Evolutionary conservation across 2,329 filamentous ascomycete genomes (phyloP), one percentile per base, ranked within the genome.

Genomic region (Elsinoe fawcettii): DNA sequence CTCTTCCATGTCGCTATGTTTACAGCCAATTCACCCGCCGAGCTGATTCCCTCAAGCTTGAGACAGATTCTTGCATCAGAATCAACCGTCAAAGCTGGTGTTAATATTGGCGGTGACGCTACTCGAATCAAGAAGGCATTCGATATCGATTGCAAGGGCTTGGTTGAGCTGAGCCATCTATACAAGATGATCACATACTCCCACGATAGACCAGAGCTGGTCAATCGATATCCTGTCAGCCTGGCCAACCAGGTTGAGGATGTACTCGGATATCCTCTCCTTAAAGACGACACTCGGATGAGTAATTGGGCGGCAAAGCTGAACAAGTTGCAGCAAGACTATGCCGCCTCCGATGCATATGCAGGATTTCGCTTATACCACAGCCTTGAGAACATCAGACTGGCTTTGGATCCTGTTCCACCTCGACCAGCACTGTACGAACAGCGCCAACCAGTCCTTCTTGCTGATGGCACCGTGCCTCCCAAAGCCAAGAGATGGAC

Each of bases 141-240:
- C 2, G 75, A 72, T 0, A 77, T 96, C 23, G 68, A 86, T 0
- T 75, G 84, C 1, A 78, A 75, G 51, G 87, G 87, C 0, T 74
- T 88, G 3, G 81, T 95, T 60, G 91, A 96, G 71, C 77, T 96
- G 6, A 92, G 87, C 67, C 87, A 95, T 66, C 72, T 96, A 22
- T 86, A 91, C 70, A 88, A 83, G 62, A 74, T 95, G 9, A 80
- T 96, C 61, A 90, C 84, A 60, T 85, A 83, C 66, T 82, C 80
- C 0, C 71, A 74, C 56, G 73, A 74, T 5, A 73, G 81, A 36
- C 77, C 75, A 3, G 68, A 75, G 2, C 68, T 78, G 14, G 81
- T 92, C 66, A 87, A 88, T 69, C 88, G 83, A 66, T 77, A 69
- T 53, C 72, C 83, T 5, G 84, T 92, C 8, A 76, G 80, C 2